Conservation (phyloP, 108 stramenopile genomes). For the Nitzschia putrida region DNA sequence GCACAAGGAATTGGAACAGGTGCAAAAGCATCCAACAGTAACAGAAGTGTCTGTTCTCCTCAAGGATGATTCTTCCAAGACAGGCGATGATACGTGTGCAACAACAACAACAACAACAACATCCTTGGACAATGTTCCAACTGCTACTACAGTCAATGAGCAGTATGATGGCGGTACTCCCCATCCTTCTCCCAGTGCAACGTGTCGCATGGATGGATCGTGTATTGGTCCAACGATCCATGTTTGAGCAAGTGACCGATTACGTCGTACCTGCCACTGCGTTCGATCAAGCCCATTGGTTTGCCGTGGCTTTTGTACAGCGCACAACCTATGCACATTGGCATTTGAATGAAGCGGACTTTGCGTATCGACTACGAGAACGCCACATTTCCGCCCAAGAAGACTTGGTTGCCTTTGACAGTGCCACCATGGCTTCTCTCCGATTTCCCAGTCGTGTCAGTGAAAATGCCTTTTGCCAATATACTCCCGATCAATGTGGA, state of each 20-base stretch:
- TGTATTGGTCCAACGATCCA: not conserved
- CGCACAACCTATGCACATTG: not conserved
- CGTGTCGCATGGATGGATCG: not conserved
- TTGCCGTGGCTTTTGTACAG: not conserved
- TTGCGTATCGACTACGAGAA: not conserved
- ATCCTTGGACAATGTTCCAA: too few species aligned
- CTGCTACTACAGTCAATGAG: too few species aligned
- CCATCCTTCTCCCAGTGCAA: not conserved
- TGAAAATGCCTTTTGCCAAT: not conserved
- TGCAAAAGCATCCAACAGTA: not conserved
- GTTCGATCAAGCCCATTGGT: not conserved
- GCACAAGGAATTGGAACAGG: not conserved
- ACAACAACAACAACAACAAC: too few species aligned
- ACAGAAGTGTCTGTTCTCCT: too few species aligned
- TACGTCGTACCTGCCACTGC: not conserved
- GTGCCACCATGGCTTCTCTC: not conserved
- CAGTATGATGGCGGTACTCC: too few species aligned
- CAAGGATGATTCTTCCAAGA: too few species aligned
- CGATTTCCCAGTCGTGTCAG: not conserved
- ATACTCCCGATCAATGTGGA: not conserved
- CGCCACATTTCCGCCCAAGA: not conserved
- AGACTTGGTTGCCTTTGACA: not conserved
- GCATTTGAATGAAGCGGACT: not conserved
- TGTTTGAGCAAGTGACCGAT: not conserved
- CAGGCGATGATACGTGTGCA: too few species aligned